phyloP scores from a whole-genome alignment of 192 early-diverging fungal genomes.

The Phycomyces nitens region DNA sequence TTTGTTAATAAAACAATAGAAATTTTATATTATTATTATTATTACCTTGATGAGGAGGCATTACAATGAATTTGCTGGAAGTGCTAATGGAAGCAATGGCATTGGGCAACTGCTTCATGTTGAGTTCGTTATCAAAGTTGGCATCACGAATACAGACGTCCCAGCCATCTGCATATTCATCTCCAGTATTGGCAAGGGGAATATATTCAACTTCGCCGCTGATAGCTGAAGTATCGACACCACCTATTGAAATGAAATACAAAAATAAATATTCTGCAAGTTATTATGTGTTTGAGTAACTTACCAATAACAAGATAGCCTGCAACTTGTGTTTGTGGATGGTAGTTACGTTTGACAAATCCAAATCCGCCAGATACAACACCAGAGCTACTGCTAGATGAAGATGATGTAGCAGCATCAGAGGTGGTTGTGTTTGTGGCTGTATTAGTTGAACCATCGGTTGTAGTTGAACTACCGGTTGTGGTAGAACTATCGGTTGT shows the following conservation, averaged over 20 bases:
- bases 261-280: not conserved
- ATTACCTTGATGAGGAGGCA: constrained; percentile 30
- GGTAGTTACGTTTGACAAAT: not conserved
- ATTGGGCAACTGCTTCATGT: constrained; percentile 15
- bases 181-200: constrained; percentile 4
- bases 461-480: not conserved
- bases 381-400: not conserved
- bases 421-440: not conserved
- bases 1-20: too few species aligned
- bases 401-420: not conserved
- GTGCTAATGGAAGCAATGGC: constrained; percentile 37
- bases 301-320: constrained; percentile 35
- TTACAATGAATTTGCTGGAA: constrained; percentile 23
- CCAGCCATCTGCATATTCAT: constrained; percentile 23
- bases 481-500: not conserved
- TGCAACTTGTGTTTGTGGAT: constrained; percentile 7
- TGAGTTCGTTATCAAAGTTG: constrained; percentile 18
- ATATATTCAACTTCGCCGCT: constrained; percentile 20
- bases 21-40: too few species aligned
- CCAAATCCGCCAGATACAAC: not conserved
- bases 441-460: not conserved
- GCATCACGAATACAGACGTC: constrained; percentile 33
- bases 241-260: constrained; percentile 15
- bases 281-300: not conserved
- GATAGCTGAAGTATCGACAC: constrained; percentile 29